Base-by-base conservation (phyloP, 2,329 filamentous ascomycete species). In the Aaosphaeria pasadenensis region DNA sequence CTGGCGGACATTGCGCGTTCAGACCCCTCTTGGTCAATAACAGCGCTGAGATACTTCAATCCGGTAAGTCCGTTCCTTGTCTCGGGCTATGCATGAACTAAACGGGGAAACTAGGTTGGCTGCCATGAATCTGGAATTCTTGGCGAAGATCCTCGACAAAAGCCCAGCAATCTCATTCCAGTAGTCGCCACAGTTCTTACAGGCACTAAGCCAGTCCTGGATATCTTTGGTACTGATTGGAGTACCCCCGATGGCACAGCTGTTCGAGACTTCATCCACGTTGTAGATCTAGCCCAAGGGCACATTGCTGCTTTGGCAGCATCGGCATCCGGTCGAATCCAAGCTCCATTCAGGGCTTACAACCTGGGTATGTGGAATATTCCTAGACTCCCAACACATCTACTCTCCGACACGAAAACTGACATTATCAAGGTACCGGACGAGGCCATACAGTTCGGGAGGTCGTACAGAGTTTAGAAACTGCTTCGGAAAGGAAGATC, bases 261-360 rank as follows among this genome's bases (percentile, higher is more conserved):
- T 1, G 76, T 87, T 38, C 79, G 84, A 39, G 84, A 87, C 64
- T 87, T 85, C 59, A 85, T 87, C 53, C 84, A 87, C 55, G 84
- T 86, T 35, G 79, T 77, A 11, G 84, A 87, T 63, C 75, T 87
- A 40, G 83, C 83, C 5, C 74, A 79, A 39, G 84, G 81, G 4
- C 84, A 87, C 64, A 77, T 86, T 35, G 81, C 83, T 5, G 84
- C 84, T 1, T 71, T 85, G 46, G 59, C 65, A 5, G 67, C 68
- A 29, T 65, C 63, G n/a, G 56, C 64, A 29, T 55, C 58, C 39
- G 65, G 65, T 31, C 63, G 53, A 31, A 59, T 64, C 35, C 58
- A 58, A 42, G 52, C 66, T 3, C 53, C 69, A 4, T 73, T 72
- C 53, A 58, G 71, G 24, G 54, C 67, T 6, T 74, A 70, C 60